Evolutionary conservation across 108 stramenopile genomes (phyloP).

Genomic region (Nitzschia inconspicua): DNA sequence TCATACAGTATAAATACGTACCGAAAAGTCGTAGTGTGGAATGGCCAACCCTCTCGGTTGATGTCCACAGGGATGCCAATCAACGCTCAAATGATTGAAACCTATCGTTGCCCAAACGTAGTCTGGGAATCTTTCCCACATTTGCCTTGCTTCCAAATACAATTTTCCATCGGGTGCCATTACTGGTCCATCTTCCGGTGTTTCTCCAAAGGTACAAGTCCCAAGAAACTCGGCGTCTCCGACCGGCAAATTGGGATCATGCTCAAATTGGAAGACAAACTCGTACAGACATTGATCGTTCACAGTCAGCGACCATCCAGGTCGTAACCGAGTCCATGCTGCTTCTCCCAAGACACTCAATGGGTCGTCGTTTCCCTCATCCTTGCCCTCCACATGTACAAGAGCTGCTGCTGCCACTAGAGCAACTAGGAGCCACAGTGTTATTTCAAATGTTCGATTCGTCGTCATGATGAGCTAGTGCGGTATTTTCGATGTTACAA

Average conservation of each 20-base stretch:
- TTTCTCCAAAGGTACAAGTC: conserved; percentile 5
- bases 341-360: conserved; percentile 8
- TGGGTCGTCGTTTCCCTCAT: no score
- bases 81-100: conserved; percentile 30
- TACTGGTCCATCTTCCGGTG: neutral
- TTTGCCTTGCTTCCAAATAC: conserved; percentile 7
- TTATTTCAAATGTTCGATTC: no score
- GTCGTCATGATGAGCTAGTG: no score
- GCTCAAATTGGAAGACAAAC: conserved; percentile 29
- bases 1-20: neutral
- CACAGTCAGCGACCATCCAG: conserved; percentile 30
- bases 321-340: conserved; percentile 8
- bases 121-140: conserved; percentile 27
- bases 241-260: conserved; percentile 14
- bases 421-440: no score
- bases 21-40: conserved; percentile 25
- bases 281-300: conserved; percentile 39
- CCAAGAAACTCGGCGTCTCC: conserved; percentile 7
- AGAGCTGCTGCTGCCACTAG: no score
- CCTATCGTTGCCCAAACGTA: conserved; percentile 39
- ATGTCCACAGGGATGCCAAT: conserved; percentile 30
- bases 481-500: no score
- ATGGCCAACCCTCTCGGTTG: conserved; percentile 16
- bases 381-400: no score
- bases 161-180: conserved; percentile 15